phyloP scores from a whole-genome alignment of 306 rosid genomes.

The Medicago lupulina region DNA sequence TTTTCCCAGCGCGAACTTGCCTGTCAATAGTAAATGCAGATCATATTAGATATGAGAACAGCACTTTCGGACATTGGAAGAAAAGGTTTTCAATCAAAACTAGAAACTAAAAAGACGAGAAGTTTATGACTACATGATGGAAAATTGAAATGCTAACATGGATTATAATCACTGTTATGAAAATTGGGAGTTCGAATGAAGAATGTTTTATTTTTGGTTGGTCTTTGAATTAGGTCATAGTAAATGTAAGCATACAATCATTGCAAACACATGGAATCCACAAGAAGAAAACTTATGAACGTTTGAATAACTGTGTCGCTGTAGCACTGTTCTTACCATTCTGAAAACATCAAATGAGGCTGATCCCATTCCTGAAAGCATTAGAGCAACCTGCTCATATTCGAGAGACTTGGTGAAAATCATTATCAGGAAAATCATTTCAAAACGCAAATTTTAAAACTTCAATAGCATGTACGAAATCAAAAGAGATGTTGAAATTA shows the following conservation, averaged over 20 bases:
- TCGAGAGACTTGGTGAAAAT: constrained; percentile 11
- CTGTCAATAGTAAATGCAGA: constrained; percentile 46
- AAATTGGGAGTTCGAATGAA: too few relatives aligned
- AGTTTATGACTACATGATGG: background rate
- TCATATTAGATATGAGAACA: constrained; percentile 22
- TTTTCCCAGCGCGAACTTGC: constrained; percentile 90
- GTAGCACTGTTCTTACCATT: constrained; percentile 54
- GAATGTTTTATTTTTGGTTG: too few relatives aligned
- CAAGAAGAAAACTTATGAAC: background rate
- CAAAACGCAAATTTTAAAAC: constrained; percentile 7
- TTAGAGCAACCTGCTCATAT: constrained; percentile 76
- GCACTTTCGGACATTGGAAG: constrained; percentile 12
- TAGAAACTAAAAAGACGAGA: background rate
- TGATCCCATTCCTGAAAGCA: constrained; percentile 92
- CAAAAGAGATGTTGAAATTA: too few relatives aligned
- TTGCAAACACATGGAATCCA: too few relatives aligned
- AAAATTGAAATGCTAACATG: too few relatives aligned
- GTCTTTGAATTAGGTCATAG: too few relatives aligned
- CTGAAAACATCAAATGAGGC: constrained; percentile 75
- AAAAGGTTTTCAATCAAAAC: constrained; percentile 4
- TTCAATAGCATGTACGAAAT: constrained; percentile 13
- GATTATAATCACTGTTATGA: too few relatives aligned
- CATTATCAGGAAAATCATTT: too few relatives aligned
- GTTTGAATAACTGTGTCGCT: background rate
- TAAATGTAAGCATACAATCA: too few relatives aligned